Percentiles rank a stretch among this genome's conserved stretches.
Evolutionary conservation across 2,329 filamentous ascomycete genomes (phyloP).

Genomic region (Aspergillus neoniger): DNA sequence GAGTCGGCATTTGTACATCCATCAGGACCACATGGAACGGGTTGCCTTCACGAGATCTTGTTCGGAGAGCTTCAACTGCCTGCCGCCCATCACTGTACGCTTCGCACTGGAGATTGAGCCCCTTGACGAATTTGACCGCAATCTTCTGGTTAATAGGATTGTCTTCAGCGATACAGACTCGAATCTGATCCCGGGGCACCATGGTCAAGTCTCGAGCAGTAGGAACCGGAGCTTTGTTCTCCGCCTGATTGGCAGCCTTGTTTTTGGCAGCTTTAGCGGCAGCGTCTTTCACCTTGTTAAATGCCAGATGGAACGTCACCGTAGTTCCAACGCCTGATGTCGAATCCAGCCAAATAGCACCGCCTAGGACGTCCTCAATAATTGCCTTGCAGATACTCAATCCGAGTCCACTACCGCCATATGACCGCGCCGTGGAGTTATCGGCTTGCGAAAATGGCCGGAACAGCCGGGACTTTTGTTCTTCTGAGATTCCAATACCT

Average conservation of each 20-base stretch:
- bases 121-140: slow-evolving; percentile 84
- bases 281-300: slow-evolving; percentile 71
- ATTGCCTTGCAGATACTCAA: slow-evolving; percentile 93
- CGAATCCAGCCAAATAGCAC: slow-evolving; percentile 79
- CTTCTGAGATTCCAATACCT: slow-evolving; percentile 81
- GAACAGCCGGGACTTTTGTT: slow-evolving; percentile 80
- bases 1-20: slow-evolving; percentile 94
- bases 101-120: slow-evolving; percentile 81
- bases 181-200: slow-evolving; percentile 74
- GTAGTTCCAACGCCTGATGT: slow-evolving; percentile 62
- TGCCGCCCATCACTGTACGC: slow-evolving; percentile 88
- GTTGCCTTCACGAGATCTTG: slow-evolving; percentile 67
- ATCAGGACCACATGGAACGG: slow-evolving; percentile 92
- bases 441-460: slow-evolving; percentile 92
- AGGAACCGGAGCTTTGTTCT: slow-evolving; percentile 44
- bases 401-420: slow-evolving; percentile 87
- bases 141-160: slow-evolving; percentile 95
- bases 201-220: slow-evolving; percentile 67
- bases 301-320: slow-evolving; percentile 78
- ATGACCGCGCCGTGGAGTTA: slow-evolving; percentile 83
- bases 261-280: slow-evolving; percentile 61
- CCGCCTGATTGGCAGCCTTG: slow-evolving; percentile 44
- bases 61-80: slow-evolving; percentile 80
- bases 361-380: slow-evolving; percentile 88
- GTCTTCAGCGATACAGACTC: slow-evolving; percentile 92